Evolutionary conservation across 2,329 filamentous ascomycete species (phyloP).

Genomic region (Akanthomyces lecanii): DNA sequence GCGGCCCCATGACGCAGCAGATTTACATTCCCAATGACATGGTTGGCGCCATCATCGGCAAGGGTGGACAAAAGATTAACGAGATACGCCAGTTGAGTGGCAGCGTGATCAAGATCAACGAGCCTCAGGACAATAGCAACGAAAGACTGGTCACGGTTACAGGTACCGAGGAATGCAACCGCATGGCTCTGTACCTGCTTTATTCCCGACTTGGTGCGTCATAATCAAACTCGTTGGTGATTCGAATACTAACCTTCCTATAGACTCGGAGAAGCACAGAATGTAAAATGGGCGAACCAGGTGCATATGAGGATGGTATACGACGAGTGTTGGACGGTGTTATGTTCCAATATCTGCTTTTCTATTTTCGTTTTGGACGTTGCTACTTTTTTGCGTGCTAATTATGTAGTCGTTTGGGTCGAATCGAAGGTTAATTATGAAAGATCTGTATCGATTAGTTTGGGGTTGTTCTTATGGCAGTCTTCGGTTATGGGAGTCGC

Average conservation of each 20-base stretch:
- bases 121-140: slow-evolving; percentile 98
- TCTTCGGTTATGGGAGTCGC: slow-evolving; percentile 5
- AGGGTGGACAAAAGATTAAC: slow-evolving; percentile 98
- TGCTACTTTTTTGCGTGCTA: not conserved
- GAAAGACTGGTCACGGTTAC: slow-evolving; percentile 96
- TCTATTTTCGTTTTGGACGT: not conserved
- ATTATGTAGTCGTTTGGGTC: slow-evolving; percentile 10
- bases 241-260: slow-evolving; percentile 4
- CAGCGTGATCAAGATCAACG: slow-evolving; percentile 99
- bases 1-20: slow-evolving; percentile 81
- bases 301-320: not conserved
- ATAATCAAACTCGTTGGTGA: slow-evolving; percentile 24
- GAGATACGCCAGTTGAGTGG: slow-evolving; percentile 96
- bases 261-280: slow-evolving; percentile 45
- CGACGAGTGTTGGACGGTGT: slow-evolving; percentile 2
- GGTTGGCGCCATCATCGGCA: slow-evolving; percentile 98
- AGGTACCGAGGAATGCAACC: slow-evolving; percentile 95
- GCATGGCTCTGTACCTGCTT: slow-evolving; percentile 99
- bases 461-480: slow-evolving; percentile 8
- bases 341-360: slow-evolving; percentile 3
- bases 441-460: slow-evolving; percentile 15
- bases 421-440: slow-evolving; percentile 12
- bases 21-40: slow-evolving; percentile 99
- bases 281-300: slow-evolving; percentile 26
- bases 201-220: slow-evolving; percentile 88